Conservation (phyloP, 768 basidiomycete species). For the Tulasnella sp. region DNA sequence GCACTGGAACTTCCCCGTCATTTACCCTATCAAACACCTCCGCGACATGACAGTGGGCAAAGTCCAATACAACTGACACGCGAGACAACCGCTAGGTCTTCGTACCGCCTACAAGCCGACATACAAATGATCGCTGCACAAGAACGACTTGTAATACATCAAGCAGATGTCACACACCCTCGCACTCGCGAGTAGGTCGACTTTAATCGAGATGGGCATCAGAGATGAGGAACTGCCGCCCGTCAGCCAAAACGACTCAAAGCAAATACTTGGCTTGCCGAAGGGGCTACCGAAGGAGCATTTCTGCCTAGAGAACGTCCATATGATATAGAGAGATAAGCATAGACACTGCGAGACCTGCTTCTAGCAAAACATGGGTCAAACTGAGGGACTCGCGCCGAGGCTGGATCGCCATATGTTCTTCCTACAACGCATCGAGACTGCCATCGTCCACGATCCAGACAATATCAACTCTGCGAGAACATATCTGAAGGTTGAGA, state of each 20-base stretch:
- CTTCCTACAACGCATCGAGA: background rate
- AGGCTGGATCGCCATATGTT: background rate
- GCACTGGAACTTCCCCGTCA: background rate
- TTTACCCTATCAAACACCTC: background rate
- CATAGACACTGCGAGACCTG: background rate
- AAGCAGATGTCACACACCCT: background rate
- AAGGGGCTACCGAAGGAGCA: background rate
- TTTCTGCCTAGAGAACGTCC: background rate
- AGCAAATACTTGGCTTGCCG: background rate
- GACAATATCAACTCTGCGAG: background rate
- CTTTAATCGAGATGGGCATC: background rate
- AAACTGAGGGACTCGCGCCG: background rate
- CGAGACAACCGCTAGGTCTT: background rate
- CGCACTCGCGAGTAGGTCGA: background rate
- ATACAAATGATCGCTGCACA: background rate
- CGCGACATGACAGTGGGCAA: background rate
- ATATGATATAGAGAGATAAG: background rate
- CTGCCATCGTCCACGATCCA: background rate
- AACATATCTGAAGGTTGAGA: background rate
- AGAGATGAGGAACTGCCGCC: conserved; percentile 1
- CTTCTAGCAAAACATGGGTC: background rate
- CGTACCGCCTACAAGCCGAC: background rate
- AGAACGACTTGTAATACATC: background rate
- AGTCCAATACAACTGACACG: background rate
- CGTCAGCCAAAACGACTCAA: background rate